Conservation (phyloP, 163 green algal species). For the Scenedesmus sp. region DNA sequence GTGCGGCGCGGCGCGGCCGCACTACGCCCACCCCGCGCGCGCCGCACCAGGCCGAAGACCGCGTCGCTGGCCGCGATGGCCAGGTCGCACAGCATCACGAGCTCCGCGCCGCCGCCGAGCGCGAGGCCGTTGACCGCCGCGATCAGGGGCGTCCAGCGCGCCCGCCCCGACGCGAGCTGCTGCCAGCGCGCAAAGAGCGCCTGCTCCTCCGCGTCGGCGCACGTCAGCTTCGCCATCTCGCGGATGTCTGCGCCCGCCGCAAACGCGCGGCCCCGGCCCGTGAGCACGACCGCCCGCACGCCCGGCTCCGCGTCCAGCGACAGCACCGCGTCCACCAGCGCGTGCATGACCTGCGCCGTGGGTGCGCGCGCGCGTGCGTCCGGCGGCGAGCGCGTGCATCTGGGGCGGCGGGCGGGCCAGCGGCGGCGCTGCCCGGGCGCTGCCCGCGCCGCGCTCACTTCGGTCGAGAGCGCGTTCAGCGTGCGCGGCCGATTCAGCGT, state of each 20-base stretch:
- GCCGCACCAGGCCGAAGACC: conserved; percentile 71
- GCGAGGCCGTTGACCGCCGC: conserved; percentile 85
- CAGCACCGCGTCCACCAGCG: conserved; percentile 57
- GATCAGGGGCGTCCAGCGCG: conserved; percentile 67
- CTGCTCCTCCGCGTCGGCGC: conserved; percentile 1
- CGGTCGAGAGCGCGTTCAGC: conserved; percentile 70
- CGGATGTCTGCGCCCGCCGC: conserved; percentile 84
- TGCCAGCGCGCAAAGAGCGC: conserved; percentile 37
- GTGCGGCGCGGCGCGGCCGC: no score
- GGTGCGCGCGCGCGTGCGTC: no score
- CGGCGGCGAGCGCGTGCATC: not conserved
- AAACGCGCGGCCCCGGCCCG: conserved; percentile 75
- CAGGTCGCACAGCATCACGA: conserved; percentile 89
- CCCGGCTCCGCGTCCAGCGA: conserved; percentile 51
- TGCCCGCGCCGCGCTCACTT: not conserved
- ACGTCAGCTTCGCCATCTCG: conserved; percentile 63
- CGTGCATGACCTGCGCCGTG: conserved; percentile 19
- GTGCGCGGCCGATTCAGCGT: conserved; percentile 67
- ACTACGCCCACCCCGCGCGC: no score
- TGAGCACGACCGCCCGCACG: conserved; percentile 72
- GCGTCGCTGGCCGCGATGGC: conserved; percentile 77
- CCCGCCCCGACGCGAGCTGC: not conserved
- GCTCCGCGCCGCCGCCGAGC: conserved; percentile 82
- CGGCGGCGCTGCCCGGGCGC: not conserved
- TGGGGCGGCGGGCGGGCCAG: not conserved